These are phyloP conservation scores for Rhinocladiella similis DNA, from an alignment of 2,329 filamentous ascomycete genomes.

Conservation along the genomic window DNA sequence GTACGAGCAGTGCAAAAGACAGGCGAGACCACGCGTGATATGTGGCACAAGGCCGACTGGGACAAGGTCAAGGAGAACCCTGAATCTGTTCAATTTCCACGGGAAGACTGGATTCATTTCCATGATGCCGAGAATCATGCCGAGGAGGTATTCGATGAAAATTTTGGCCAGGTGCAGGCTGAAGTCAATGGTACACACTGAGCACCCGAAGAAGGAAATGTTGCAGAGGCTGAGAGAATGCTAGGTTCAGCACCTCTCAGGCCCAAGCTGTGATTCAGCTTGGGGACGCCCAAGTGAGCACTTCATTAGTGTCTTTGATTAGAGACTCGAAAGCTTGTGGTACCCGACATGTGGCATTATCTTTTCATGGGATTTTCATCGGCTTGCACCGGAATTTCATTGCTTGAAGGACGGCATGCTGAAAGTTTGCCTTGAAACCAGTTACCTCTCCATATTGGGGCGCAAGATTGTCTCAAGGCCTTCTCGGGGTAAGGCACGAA, in stretches of 20 bases:
- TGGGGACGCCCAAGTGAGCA: not conserved
- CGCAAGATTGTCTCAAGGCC: no score
- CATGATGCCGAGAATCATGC: constrained; percentile 53
- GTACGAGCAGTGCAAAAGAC: constrained; percentile 29
- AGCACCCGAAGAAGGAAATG: not conserved
- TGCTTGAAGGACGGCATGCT: no score
- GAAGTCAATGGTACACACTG: constrained; percentile 10
- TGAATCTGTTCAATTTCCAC: constrained; percentile 29
- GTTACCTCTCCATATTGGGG: no score
- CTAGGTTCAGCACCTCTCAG: constrained; percentile 1
- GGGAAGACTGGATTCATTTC: constrained; percentile 51
- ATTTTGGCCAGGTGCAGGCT: constrained; percentile 12
- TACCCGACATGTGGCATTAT: no score
- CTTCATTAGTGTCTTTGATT: not conserved
- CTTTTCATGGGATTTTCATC: no score
- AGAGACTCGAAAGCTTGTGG: no score
- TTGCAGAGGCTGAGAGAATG: constrained; percentile 11
- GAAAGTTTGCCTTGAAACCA: no score
- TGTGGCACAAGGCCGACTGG: constrained; percentile 27
- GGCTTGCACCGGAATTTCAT: no score
- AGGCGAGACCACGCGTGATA: constrained; percentile 29
- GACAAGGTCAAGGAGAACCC: constrained; percentile 25
- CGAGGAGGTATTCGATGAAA: constrained; percentile 40
- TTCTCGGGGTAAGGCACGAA: no score
- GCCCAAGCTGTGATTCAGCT: constrained; percentile 1